These are phyloP conservation scores for Pisolithus albus DNA, from an alignment of 768 basidiomycete species.

Conservation along the genomic window DNA sequence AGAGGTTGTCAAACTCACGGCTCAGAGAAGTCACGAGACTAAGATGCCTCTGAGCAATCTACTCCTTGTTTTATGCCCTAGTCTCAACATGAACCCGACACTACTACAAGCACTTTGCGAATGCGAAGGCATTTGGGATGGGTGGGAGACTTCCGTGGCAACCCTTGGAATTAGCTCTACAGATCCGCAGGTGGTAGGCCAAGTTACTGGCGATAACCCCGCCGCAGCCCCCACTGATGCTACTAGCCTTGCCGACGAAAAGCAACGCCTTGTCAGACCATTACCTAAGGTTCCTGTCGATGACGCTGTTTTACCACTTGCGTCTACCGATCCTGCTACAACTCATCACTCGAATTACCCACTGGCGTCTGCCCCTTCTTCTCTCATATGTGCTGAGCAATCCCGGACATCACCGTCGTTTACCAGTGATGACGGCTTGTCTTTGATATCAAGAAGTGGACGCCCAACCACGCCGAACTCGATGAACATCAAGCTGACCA, in stretches of 20 bases:
- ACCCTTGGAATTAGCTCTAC: neutral
- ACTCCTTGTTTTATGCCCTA: conserved; percentile 83
- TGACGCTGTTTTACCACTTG: neutral
- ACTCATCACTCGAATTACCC: conserved; percentile 2
- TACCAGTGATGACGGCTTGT: conserved; percentile 27
- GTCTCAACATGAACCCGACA: conserved; percentile 70
- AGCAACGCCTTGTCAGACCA: conserved; percentile 13
- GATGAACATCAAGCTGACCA: conserved; percentile 21
- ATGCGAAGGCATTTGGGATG: conserved; percentile 59
- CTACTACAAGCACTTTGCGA: conserved; percentile 70
- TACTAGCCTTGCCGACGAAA: conserved; percentile 4
- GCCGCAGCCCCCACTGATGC: neutral
- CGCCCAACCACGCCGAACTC: conserved; percentile 32
- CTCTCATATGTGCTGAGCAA: conserved; percentile 8
- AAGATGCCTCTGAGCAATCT: conserved; percentile 93
- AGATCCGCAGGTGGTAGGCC: neutral
- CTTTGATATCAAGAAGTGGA: conserved; percentile 23
- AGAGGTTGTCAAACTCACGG: conserved; percentile 73
- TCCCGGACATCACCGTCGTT: conserved; percentile 16
- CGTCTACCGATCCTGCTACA: conserved; percentile 1
- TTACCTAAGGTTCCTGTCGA: conserved; percentile 21
- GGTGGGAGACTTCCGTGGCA: neutral
- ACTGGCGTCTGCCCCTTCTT: neutral
- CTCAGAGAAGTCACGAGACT: conserved; percentile 59
- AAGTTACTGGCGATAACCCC: too few relatives aligned